These are phyloP conservation scores for Oryza nivara DNA, from an alignment of 176 grass and related monocot species.

Conservation along the genomic window DNA sequence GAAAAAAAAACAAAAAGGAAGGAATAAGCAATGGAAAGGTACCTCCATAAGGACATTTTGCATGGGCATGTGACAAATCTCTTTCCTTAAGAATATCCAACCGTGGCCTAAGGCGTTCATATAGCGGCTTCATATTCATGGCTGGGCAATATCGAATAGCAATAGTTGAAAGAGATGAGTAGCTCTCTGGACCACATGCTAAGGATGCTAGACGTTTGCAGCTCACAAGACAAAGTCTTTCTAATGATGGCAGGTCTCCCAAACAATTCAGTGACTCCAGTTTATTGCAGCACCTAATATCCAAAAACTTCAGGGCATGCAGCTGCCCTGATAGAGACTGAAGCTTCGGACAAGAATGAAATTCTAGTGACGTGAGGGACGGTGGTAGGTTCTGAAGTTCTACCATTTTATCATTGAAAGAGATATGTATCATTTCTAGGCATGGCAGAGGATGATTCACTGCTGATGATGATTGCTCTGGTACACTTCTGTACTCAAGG, in stretches of 20 bases:
- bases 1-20: too few relatives aligned
- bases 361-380: not conserved
- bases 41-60: not conserved
- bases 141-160: not conserved
- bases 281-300: not conserved
- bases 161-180: not conserved
- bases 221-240: fast-evolving
- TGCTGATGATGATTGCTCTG: not conserved
- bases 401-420: too few relatives aligned
- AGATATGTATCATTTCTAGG: fast-evolving
- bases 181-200: not conserved
- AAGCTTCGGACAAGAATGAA: not conserved
- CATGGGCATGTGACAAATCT: not conserved
- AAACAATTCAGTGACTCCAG: not conserved
- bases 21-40: not conserved
- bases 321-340: not conserved
- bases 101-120: not conserved
- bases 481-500: not conserved
- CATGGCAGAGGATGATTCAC: not conserved
- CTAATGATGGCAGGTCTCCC: not conserved
- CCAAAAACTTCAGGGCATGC: fast-evolving
- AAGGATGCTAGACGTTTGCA: not conserved
- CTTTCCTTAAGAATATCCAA: not conserved
- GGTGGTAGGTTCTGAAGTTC: not conserved
- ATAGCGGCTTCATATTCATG: not conserved